Conservation (phyloP, 2,329 filamentous ascomycete species). For the Ascochyta fabae region DNA sequence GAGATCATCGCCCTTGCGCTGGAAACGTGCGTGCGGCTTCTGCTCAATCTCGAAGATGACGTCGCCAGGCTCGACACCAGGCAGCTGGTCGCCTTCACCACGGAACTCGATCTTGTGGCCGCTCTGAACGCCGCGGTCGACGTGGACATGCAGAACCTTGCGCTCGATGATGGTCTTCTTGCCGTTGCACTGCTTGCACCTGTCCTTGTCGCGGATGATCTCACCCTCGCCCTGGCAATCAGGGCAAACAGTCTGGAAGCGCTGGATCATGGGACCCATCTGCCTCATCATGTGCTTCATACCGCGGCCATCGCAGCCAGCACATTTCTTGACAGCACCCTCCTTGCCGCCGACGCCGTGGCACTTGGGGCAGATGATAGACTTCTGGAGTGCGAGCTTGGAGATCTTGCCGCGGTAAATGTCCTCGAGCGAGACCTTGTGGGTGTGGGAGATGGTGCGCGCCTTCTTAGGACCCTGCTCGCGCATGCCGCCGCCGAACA, state of each 20-base stretch:
- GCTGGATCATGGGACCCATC: conserved; percentile 99
- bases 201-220: conserved; percentile 94
- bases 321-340: conserved; percentile 92
- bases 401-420: conserved; percentile 98
- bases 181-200: conserved; percentile 93
- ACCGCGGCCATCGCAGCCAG: conserved; percentile 88
- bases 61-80: conserved; percentile 90
- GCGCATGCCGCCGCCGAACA: conserved; percentile 68
- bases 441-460: conserved; percentile 95
- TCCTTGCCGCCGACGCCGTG: conserved; percentile 96
- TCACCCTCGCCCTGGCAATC: conserved; percentile 98
- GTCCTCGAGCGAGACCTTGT: conserved; percentile 97
- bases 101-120: conserved; percentile 97
- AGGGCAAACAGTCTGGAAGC: conserved; percentile 98
- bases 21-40: conserved; percentile 96
- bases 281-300: conserved; percentile 99
- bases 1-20: conserved; percentile 93
- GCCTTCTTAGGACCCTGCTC: conserved; percentile 87
- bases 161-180: conserved; percentile 99
- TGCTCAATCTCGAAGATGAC: conserved; percentile 99
- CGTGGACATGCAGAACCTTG: conserved; percentile 97
- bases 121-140: conserved; percentile 90
- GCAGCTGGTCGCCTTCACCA: conserved; percentile 94
- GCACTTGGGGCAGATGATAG: conserved; percentile 94
- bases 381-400: conserved; percentile 96